Evolutionary conservation across 176 grass and related monocot species (phyloP).

Genomic region (Metroxylon sagu): DNA sequence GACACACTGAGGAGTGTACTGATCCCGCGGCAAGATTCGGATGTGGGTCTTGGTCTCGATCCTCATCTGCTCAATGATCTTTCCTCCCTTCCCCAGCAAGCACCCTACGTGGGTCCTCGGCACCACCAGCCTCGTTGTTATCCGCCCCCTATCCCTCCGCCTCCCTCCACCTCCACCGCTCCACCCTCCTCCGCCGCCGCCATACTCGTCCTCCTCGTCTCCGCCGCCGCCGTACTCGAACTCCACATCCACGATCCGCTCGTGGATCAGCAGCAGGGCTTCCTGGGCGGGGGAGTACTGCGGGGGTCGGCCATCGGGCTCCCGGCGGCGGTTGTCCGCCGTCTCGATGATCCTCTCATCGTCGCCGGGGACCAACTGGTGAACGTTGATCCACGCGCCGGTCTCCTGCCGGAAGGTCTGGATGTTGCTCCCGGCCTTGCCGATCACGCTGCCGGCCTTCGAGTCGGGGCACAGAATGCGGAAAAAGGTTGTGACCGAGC

Average conservation of each 20-base stretch:
- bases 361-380: constrained; percentile 48
- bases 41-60: constrained; percentile 97
- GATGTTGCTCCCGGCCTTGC: constrained; percentile 28
- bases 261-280: constrained; percentile 71
- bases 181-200: constrained; percentile 24
- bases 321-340: constrained; percentile 39
- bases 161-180: constrained; percentile 36
- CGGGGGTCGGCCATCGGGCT: constrained; percentile 64
- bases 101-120: constrained; percentile 75
- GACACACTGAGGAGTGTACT: constrained; percentile 66
- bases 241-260: constrained; percentile 68
- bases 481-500: constrained; percentile 53
- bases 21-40: constrained; percentile 80
- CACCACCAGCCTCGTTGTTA: constrained; percentile 69
- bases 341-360: constrained; percentile 72
- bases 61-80: constrained; percentile 99
- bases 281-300: constrained; percentile 84
- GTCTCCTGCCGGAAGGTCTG: constrained; percentile 51
- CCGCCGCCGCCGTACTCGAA: constrained; percentile 38
- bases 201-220: too few relatives aligned
- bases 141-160: constrained; percentile 46
- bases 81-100: constrained; percentile 78
- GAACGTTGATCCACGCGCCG: constrained; percentile 68
- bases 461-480: constrained; percentile 83
- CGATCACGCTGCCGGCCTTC: constrained; percentile 54